phyloP scores from a whole-genome alignment of 2,329 filamentous ascomycete genomes.

The Aureobasidium namibiae region DNA sequence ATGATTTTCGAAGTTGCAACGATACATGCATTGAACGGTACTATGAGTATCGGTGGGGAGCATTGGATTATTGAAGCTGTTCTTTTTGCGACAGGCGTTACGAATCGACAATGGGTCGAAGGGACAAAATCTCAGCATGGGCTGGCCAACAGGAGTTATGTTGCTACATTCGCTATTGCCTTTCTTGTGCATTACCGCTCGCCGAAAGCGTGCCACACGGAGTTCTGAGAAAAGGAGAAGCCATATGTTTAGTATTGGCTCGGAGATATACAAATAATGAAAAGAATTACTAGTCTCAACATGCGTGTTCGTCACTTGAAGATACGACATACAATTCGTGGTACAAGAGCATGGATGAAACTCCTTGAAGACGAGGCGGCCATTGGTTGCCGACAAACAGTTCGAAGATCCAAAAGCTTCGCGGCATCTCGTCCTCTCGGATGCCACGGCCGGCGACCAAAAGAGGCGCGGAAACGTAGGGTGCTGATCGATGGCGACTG shows the following conservation, averaged over 20 bases:
- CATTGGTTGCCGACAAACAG: not conserved
- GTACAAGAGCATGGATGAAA: not conserved
- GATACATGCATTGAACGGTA: not conserved
- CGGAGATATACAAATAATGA: not conserved
- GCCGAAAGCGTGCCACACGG: not conserved
- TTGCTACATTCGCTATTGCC: slow-evolving; percentile 9
- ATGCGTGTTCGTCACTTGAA: not conserved
- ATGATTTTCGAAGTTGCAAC: not conserved
- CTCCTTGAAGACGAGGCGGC: not conserved
- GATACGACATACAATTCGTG: not conserved
- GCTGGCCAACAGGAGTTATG: slow-evolving; percentile 9
- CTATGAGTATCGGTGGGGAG: not conserved
- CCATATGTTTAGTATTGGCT: not conserved
- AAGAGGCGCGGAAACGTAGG: not conserved
- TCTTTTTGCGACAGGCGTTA: slow-evolving; percentile 11
- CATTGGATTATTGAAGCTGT: slow-evolving; percentile 10
- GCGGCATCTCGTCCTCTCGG: slow-evolving; percentile 4
- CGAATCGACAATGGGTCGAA: not conserved
- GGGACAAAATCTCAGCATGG: slow-evolving; percentile 9
- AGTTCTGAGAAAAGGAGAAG: not conserved
- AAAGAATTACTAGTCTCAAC: not conserved
- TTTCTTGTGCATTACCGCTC: slow-evolving; percentile 9
- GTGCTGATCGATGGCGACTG: slow-evolving; percentile 9
- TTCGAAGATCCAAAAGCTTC: not conserved
- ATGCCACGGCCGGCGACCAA: not conserved